These are phyloP conservation scores for Ailanthus altissimus DNA, from an alignment of 345 rosid species.

Conservation along the genomic window DNA sequence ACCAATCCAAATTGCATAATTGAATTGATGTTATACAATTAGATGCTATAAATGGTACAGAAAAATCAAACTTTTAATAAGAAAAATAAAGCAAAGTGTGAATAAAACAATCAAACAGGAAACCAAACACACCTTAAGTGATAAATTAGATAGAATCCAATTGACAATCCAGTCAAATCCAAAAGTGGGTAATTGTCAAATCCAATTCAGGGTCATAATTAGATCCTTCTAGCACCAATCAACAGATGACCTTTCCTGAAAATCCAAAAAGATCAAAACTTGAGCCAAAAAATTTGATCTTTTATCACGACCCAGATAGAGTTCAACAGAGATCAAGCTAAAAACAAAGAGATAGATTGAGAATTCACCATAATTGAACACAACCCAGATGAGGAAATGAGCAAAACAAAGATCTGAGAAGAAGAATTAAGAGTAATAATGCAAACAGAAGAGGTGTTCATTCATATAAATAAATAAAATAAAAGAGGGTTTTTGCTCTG, in stretches of 20 bases:
- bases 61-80: neutral
- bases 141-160: conserved; percentile 58
- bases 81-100: conserved; percentile 21
- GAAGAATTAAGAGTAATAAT: conserved; percentile 42
- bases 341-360: conserved; percentile 13
- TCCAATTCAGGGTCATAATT: conserved; percentile 62
- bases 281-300: conserved; percentile 15
- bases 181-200: conserved; percentile 48
- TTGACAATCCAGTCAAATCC: conserved; percentile 44
- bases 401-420: conserved; percentile 76
- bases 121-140: conserved; percentile 42
- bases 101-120: conserved; percentile 30
- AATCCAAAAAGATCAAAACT: conserved; percentile 22
- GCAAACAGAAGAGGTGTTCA: conserved; percentile 63
- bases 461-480: conserved; percentile 24
- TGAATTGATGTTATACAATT: neutral
- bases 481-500: neutral
- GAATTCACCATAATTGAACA: conserved; percentile 57
- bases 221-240: conserved; percentile 45
- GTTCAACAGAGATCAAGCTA: conserved; percentile 35
- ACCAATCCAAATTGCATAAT: conserved; percentile 16
- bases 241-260: conserved; percentile 36
- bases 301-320: conserved; percentile 30
- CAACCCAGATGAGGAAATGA: conserved; percentile 62
- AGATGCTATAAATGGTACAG: neutral